Conservation (phyloP, 176 grass and related monocot genomes). For the Otatea glauca region DNA sequence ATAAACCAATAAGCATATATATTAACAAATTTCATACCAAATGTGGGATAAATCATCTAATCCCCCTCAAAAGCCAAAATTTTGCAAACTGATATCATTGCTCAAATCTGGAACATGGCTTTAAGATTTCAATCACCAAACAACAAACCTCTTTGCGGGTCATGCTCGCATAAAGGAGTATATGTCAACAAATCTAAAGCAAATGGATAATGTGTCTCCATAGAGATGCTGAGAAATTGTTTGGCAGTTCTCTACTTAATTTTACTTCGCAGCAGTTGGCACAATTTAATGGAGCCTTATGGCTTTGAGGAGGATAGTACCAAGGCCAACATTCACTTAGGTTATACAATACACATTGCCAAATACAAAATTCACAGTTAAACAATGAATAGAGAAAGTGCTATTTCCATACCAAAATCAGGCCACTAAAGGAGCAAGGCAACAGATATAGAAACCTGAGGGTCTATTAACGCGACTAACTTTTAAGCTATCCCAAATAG, state of each 20-base stretch:
- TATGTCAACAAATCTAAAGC: background rate
- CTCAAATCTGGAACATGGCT: too few species aligned
- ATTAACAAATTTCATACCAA: too few species aligned
- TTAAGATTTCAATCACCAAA: too few species aligned
- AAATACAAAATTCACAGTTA: background rate
- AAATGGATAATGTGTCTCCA: background rate
- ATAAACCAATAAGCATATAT: background rate
- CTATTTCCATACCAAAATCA: background rate
- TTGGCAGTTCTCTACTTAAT: background rate
- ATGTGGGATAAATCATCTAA: too few species aligned
- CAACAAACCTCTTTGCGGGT: too few species aligned
- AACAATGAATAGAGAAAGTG: background rate
- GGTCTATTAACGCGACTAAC: background rate
- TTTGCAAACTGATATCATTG: too few species aligned
- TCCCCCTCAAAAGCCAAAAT: too few species aligned
- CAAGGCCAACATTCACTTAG: background rate
- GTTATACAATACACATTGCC: background rate
- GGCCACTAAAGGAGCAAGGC: background rate
- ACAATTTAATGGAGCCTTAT: slow-evolving; percentile 5
- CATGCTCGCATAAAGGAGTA: background rate
- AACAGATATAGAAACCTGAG: background rate
- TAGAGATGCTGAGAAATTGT: background rate
- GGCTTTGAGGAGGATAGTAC: background rate
- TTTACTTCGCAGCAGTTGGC: slow-evolving; percentile 4
- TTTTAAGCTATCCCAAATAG: background rate